A percentile compares a stretch with the other conserved stretches of the same genome.
These are phyloP conservation scores for Rhynchospora tenuis DNA, from an alignment of 176 grass and related monocot species.

Conservation along the genomic window DNA sequence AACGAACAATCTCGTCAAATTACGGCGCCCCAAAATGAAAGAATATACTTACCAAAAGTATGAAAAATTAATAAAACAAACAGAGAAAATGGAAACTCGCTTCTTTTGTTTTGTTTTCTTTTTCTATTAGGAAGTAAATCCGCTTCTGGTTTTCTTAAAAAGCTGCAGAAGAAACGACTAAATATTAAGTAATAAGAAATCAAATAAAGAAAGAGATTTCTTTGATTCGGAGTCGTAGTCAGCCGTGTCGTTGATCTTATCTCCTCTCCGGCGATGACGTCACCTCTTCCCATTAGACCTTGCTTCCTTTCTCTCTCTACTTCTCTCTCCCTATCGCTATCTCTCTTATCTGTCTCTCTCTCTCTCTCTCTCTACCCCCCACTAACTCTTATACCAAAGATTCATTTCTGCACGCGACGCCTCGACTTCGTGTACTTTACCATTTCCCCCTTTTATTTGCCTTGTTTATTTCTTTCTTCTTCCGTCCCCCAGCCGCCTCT, in stretches of 20 bases:
- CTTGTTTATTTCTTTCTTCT: not conserved
- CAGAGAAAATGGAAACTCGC: not conserved
- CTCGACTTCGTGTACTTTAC: slow-evolving; percentile 50
- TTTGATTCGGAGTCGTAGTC: slow-evolving; percentile 16
- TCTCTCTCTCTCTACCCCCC: slow-evolving; percentile 19
- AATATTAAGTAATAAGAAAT: not conserved
- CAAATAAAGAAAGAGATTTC: slow-evolving; percentile 5
- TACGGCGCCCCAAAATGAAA: not conserved
- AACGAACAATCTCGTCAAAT: not conserved
- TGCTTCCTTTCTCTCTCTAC: not conserved
- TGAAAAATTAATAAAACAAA: not conserved
- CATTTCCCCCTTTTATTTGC: not conserved
- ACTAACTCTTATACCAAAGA: slow-evolving; percentile 32
- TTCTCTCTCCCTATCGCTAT: not conserved
- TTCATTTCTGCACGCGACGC: slow-evolving; percentile 68
- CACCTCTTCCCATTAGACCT: not conserved
- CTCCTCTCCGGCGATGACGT: slow-evolving; percentile 13
- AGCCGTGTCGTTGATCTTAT: slow-evolving; percentile 22
- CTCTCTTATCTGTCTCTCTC: not conserved
- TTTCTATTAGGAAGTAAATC: not conserved
- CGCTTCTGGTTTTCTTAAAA: not conserved
- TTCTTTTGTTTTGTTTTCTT: no score
- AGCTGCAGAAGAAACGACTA: not conserved
- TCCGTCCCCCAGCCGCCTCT: not conserved
- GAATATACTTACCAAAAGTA: no score